phyloP scores from a whole-genome alignment of 192 early-diverging fungal species.

The Coemansia sp. region DNA sequence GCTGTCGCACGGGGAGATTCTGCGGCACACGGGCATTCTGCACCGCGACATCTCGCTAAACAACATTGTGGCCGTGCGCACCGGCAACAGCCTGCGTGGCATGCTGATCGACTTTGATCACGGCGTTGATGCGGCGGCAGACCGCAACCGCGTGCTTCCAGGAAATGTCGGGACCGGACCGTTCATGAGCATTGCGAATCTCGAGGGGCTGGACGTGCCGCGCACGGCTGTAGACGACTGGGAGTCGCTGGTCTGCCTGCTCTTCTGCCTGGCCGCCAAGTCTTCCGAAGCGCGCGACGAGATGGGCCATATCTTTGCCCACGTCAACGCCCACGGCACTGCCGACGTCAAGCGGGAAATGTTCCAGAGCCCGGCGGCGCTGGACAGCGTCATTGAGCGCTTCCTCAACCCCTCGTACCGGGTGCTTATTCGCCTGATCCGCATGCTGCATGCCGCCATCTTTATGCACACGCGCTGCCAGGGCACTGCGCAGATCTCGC shows the following conservation, averaged over 20 bases:
- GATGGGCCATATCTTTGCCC: conserved; percentile 25
- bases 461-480: conserved; percentile 38
- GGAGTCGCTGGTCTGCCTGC: conserved; percentile 40
- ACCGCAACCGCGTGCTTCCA: conserved; percentile 19
- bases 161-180: conserved; percentile 44
- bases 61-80: conserved; percentile 39
- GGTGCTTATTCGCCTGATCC: conserved; percentile 22
- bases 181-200: conserved; percentile 49
- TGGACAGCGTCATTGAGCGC: conserved; percentile 25
- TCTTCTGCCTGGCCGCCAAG: conserved; percentile 40
- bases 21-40: conserved; percentile 19
- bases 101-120: conserved; percentile 53
- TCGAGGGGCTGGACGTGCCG: conserved; percentile 42
- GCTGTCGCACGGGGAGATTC: conserved; percentile 28
- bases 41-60: conserved; percentile 50
- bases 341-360: conserved; percentile 39
- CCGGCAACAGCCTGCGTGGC: conserved; percentile 18
- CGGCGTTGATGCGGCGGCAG: conserved; percentile 11
- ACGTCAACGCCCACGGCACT: conserved; percentile 13
- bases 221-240: conserved; percentile 48
- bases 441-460: conserved; percentile 24
- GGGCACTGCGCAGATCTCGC: conserved; percentile 26
- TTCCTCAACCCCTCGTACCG: conserved; percentile 26
- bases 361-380: conserved; percentile 15
- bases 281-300: conserved; percentile 16